Evolutionary conservation across 2,329 filamentous ascomycete species (phyloP).

Genomic region (Aspergillus ruber): DNA sequence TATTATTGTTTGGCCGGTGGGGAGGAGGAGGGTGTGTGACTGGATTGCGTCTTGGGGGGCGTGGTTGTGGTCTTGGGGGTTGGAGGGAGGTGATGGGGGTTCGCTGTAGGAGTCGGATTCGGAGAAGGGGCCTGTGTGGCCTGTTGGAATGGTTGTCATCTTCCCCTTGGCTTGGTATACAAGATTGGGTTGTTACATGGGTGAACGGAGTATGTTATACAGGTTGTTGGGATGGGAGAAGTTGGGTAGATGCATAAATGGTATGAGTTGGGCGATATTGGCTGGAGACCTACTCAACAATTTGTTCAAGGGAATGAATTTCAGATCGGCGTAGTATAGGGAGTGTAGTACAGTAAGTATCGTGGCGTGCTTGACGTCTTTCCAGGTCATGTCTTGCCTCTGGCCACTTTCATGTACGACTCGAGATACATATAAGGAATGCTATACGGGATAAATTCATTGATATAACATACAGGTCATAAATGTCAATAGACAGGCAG

Average conservation of each 20-base stretch:
- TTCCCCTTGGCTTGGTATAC: neutral
- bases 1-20: neutral
- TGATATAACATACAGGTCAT: no score
- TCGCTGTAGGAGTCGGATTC: conserved; percentile 4
- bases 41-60: no score
- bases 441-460: no score
- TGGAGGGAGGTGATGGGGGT: neutral
- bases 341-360: no score
- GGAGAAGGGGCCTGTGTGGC: conserved; percentile 5
- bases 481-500: neutral
- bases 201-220: no score
- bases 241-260: neutral
- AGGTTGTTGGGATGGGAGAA: neutral
- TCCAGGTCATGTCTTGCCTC: neutral
- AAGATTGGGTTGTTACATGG: neutral
- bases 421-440: no score
- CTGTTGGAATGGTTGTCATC: conserved; percentile 6
- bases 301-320: neutral
- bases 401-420: neutral
- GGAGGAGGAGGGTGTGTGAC: conserved; percentile 4
- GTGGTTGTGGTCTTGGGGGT: no score
- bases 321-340: neutral
- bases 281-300: no score
- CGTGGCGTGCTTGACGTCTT: neutral
- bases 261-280: neutral